Base-by-base conservation (phyloP, 2,329 filamentous ascomycete genomes). In the Alternaria gansuensis region DNA sequence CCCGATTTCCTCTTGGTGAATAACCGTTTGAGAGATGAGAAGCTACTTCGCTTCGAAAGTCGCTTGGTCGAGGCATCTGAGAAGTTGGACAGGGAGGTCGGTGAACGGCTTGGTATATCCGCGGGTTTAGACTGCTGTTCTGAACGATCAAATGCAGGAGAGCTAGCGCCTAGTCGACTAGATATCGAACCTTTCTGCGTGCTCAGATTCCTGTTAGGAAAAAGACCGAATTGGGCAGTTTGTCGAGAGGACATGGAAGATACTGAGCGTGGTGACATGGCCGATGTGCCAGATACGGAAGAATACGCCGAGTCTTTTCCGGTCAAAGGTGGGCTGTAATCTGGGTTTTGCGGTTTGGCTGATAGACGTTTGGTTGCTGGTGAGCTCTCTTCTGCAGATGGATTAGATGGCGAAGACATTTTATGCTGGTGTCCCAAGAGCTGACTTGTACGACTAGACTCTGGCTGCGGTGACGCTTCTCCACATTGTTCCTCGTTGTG, bases 231-330 rank as follows among this genome's bases (percentile, higher is more conserved):
- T 29, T 77, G 75, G 10, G 72, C 70, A 33, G 67, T 72, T 36
- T 73, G 69, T 45, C 70, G 59, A n/a, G 71, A 71, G 13, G 71
- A 70, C 49, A 65, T 62, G n/a, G 71, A 64, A 8, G 73, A 75
- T 3, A 68, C 66, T 13, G 74, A 75, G 21, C 72, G 73, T 21
- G 72, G 74, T 21, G 72, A 75, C 44, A 71, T 67, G 45, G 67
- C 69, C 5, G 75, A 77, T 28, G 68, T 70, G 39, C 73, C 73
- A 21, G 75, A 77, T 24, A 77, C 66, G 8, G 76, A 78, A 46
- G 75, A 77, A 59, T 78, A 78, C 5, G 76, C 76, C 28, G 76
- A 78, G 46, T 78, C 76, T 57, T 77, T 75, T 28, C 73, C 74
- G 5, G 74, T 74, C 57, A 71, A 62, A 5, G 69, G 71, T n/a